Conservation (phyloP, 805 yeast genomes). For the Zygosaccharomyces lentus region DNA sequence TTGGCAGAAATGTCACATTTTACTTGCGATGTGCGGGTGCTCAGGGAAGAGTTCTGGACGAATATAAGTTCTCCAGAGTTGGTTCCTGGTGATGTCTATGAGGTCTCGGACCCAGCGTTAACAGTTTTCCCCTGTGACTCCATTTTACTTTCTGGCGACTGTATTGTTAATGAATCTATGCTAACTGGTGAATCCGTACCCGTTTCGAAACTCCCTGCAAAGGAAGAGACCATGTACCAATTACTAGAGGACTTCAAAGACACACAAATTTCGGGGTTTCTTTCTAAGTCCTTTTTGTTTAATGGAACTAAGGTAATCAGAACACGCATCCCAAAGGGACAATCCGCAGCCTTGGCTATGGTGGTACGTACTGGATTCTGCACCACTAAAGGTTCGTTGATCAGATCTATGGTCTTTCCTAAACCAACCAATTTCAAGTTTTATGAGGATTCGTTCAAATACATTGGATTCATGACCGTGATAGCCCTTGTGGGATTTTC, state of each 20-base stretch:
- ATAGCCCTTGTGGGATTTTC: slow-evolving; percentile 83
- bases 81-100: slow-evolving; percentile 95
- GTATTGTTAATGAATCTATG: slow-evolving; percentile 97
- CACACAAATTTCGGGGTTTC: slow-evolving; percentile 54
- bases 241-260: slow-evolving; percentile 53
- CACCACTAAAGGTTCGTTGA: slow-evolving; percentile 91
- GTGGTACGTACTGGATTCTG: slow-evolving; percentile 88
- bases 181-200: slow-evolving; percentile 98
- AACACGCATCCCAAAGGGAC: slow-evolving; percentile 58
- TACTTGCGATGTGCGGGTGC: slow-evolving; percentile 78
- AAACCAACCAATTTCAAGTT: slow-evolving; percentile 91
- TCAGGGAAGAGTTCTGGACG: slow-evolving; percentile 92
- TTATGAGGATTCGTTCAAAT: slow-evolving; percentile 90
- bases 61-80: slow-evolving; percentile 69
- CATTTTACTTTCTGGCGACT: slow-evolving; percentile 80
- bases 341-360: slow-evolving; percentile 68
- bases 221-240: slow-evolving; percentile 53
- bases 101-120: slow-evolving; percentile 81
- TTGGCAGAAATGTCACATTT: slow-evolving; percentile 69
- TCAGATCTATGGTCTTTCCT: slow-evolving; percentile 95
- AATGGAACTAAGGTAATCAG: slow-evolving; percentile 88
- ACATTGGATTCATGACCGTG: slow-evolving; percentile 88
- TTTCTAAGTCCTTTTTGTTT: slow-evolving; percentile 73
- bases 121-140: slow-evolving; percentile 83
- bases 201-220: slow-evolving; percentile 72